These are phyloP conservation scores for Curvularia sp. DNA, from an alignment of 2,329 filamentous ascomycete species.

Conservation along the genomic window DNA sequence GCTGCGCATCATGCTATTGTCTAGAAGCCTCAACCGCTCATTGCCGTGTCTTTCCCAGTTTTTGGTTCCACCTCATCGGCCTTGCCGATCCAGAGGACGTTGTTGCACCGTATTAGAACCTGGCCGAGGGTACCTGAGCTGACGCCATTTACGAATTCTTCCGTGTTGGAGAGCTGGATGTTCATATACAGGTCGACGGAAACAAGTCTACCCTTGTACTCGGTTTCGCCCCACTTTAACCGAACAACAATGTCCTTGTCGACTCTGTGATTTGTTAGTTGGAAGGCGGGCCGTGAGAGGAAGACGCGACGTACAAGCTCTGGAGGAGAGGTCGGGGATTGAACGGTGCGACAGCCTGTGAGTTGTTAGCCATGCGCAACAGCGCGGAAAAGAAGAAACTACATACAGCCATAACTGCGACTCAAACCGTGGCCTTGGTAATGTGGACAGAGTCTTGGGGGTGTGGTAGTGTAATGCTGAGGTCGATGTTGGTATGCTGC, in stretches of 20 bases:
- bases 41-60: conserved; percentile 50
- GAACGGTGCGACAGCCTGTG: conserved; percentile 72
- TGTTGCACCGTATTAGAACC: conserved; percentile 96
- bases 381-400: no score
- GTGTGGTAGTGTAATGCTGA: conserved; percentile 5
- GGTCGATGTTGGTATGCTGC: conserved; percentile 2
- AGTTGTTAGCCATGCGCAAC: conserved; percentile 24
- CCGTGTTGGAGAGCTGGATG: conserved; percentile 86
- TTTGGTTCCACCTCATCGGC: conserved; percentile 57
- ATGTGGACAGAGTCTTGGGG: conserved; percentile 3
- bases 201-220: conserved; percentile 93
- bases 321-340: conserved; percentile 98
- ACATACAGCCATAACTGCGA: conserved; percentile 51
- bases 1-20: conserved; percentile 6
- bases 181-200: conserved; percentile 99
- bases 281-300: neutral
- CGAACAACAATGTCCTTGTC: conserved; percentile 90
- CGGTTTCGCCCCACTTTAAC: conserved; percentile 96
- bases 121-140: conserved; percentile 84
- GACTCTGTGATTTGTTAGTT: conserved; percentile 63
- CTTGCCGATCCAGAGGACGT: conserved; percentile 88
- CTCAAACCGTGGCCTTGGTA: conserved; percentile 2
- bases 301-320: conserved; percentile 70
- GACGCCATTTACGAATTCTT: conserved; percentile 91
- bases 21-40: conserved; percentile 47